A percentile compares a stretch with the other conserved stretches of the same genome.
phyloP scores from a whole-genome alignment of 352 stramenopile genomes.

The Phytophthora hybrid region DNA sequence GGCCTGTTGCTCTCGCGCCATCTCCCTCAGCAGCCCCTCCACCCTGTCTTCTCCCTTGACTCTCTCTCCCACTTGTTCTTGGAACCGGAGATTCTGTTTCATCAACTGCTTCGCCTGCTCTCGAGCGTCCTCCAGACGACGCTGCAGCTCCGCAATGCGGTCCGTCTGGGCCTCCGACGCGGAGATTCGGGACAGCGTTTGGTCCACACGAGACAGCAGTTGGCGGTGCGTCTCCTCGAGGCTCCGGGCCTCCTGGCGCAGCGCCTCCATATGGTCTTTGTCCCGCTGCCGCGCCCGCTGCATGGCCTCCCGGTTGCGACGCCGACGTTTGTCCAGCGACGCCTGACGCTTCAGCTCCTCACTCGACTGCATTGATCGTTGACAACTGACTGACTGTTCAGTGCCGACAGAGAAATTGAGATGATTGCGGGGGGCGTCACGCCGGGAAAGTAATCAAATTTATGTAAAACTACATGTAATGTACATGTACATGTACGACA shows the following conservation, averaged over 20 bases:
- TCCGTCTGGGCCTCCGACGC: not conserved
- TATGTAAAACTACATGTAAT: no score
- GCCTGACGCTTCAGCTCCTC: constrained; percentile 34
- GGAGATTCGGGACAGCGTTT: constrained; percentile 34
- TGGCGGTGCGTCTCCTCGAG: constrained; percentile 48
- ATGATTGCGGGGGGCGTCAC: no score
- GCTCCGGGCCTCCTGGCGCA: constrained; percentile 41
- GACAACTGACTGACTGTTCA: no score
- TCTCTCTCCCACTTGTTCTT: constrained; percentile 52
- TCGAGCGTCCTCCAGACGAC: constrained; percentile 43
- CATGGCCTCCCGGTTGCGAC: constrained; percentile 71
- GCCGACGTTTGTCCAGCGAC: constrained; percentile 58
- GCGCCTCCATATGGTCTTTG: constrained; percentile 60
- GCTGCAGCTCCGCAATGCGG: constrained; percentile 37
- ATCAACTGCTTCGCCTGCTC: constrained; percentile 47
- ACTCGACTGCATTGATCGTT: not conserved
- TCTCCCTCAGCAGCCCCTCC: constrained; percentile 62
- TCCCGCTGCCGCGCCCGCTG: constrained; percentile 61
- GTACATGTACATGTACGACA: no score
- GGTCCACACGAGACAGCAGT: constrained; percentile 49
- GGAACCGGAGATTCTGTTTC: constrained; percentile 56
- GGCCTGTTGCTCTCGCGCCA: constrained; percentile 39
- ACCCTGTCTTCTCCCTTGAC: constrained; percentile 66
- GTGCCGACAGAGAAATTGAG: no score
- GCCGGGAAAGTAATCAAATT: no score